These are phyloP conservation scores for Populus euphratica DNA, from an alignment of 345 rosid genomes.

Conservation along the genomic window DNA sequence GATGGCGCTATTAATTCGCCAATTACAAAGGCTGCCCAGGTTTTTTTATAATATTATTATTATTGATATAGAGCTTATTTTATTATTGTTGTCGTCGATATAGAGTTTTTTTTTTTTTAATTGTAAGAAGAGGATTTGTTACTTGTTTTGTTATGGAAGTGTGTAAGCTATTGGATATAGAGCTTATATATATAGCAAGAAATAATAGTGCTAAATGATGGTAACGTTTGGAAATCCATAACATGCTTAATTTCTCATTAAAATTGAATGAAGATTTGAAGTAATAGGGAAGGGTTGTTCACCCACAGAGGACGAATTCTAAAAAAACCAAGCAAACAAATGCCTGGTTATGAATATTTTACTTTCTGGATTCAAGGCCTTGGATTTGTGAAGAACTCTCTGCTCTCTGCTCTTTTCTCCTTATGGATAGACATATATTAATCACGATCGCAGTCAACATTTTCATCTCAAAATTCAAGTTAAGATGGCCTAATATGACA, in stretches of 20 bases:
- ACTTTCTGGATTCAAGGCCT: constrained; percentile 20
- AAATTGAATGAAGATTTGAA: neutral
- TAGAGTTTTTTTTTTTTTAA: too few species aligned
- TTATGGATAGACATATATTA: constrained; percentile 24
- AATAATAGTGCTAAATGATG: neutral
- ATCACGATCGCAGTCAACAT: constrained; percentile 9
- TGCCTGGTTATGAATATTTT: constrained; percentile 19
- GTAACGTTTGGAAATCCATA: neutral
- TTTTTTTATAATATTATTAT: constrained; percentile 14
- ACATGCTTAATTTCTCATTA: neutral
- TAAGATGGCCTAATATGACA: constrained; percentile 69
- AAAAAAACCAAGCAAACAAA: neutral
- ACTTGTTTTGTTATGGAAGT: too few species aligned
- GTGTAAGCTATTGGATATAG: too few species aligned
- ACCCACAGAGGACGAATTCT: constrained; percentile 3
- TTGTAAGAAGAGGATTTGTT: too few species aligned
- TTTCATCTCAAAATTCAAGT: constrained; percentile 22
- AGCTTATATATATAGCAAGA: neutral
- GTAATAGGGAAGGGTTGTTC: too few species aligned
- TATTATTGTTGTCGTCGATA: too few species aligned
- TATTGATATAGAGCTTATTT: too few species aligned
- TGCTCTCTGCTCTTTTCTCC: constrained; percentile 5
- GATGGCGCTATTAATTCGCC: constrained; percentile 83
- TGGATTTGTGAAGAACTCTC: constrained; percentile 32
- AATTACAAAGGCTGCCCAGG: constrained; percentile 77